Evolutionary conservation across 108 stramenopile genomes (phyloP), one percentile per base, ranked within the genome.

Genomic region (Phaeodactylum tricornutum): DNA sequence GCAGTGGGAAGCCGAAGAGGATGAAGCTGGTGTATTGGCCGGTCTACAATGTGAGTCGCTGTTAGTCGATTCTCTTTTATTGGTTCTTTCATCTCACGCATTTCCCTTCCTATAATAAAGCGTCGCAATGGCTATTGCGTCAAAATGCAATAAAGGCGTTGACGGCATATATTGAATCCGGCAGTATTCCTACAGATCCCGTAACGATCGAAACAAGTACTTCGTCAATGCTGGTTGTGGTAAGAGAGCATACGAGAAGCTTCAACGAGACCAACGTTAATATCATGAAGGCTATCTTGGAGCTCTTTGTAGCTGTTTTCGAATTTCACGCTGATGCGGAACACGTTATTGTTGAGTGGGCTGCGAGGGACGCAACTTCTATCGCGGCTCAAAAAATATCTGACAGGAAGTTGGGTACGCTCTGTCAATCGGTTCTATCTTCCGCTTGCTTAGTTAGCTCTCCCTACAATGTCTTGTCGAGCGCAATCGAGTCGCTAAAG

Each of bases 181-280:
- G 56, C 28, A 56, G 67, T 15, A 16, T 55, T 9, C 25, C 41
- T n/a, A 41, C 22, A 2, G 17, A 40, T 29, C 38, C 43, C 8
- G 32, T n/a, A 29, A 50, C 55, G 31, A 28, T 56, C 20, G 42
- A 44, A 14, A 45, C 12, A 7, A 40, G 59, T 39, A 40, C 80
- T 12, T 48, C 64, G 21, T 45, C 50, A 19, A 44, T 86, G n/a
- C 49, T 92, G 25, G 44, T 72, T 22, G 28, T 85, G 17, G 73
- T 86, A 11, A 84, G 65, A 38, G 54, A 69, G n/a, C 57, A 63
- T 49, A 84, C 91, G 8, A 67, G 71, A 45, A 64, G 58, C 17
- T 88, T 92, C 61, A 82, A 86, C 43, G 91, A 92, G 27, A 72
- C 69, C 28, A 92, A 92, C 42, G 64, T 92, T 28, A 88, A 84